Base-by-base conservation (phyloP, 805 yeast species). In the Lipomyces anomalus region DNA sequence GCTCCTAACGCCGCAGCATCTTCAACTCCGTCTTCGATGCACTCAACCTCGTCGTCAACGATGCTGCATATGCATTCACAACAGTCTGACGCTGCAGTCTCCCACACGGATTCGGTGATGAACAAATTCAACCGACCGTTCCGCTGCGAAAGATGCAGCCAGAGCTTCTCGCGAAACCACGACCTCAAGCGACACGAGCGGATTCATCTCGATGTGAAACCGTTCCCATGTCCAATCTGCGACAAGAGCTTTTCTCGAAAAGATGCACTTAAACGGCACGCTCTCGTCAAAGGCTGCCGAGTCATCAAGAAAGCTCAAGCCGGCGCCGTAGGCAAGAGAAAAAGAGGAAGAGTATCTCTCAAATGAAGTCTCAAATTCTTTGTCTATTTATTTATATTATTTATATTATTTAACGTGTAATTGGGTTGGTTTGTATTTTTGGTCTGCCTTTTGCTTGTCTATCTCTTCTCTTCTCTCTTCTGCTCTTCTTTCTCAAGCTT, bases 191-290 rank as follows among this genome's bases (percentile, higher is more conserved):
- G 59, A 6, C 59, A 55, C 36, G 45, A 52, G 43, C 49, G 50
- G 18, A 53, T 47, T 18, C 59, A 55, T 43, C 44, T 52, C 11
- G 56, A 45, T 23, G 55, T 50, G 9, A 52, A 52, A 42, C 56
- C 56, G 17, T 52, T 52, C 44, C 55, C 56, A 20, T 55, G 59
- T 40, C 46, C 53, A 11, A 42, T 39, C 22, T 55, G 59, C 44
- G 55, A 47, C 22, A 55, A 55, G 42, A 42, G 53, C 6, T 55
- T 52, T 38, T 47, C 57, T 21, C 53, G 59, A 17, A 55, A 55
- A 26, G 59, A 55, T 22, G 59, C 58, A 4, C 39, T 55, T n/a
- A 47, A 47, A 39, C 36, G 59, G 16, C 59, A 55, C 38, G 38
- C 55, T 9, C 47, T 50, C 7, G 54, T 50, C 21, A 50, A 50